Percentiles rank a stretch among this genome's conserved stretches.
Evolutionary conservation across 1,284 basidiomycete species (phyloP).

Genomic region (Sutorius eximius): DNA sequence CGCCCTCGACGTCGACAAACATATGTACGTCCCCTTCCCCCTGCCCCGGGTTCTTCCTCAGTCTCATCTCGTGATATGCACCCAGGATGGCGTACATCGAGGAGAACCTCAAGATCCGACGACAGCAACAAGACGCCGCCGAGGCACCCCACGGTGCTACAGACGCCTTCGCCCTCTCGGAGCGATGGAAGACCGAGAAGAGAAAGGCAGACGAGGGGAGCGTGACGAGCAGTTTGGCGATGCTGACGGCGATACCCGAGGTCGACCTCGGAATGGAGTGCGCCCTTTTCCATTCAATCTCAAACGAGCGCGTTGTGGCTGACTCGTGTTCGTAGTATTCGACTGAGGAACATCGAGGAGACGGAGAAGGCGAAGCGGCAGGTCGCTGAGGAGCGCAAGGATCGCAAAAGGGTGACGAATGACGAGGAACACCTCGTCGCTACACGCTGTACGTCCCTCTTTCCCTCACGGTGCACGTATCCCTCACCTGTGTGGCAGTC

Average conservation of each 20-base stretch:
- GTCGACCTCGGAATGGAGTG: conserved; percentile 98
- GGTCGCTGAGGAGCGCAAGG: conserved; percentile 73
- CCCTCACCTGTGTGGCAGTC: conserved; percentile 46
- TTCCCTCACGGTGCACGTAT: too few species aligned
- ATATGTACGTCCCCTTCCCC: conserved; percentile 67
- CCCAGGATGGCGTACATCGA: conserved; percentile 84
- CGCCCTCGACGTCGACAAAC: conserved; percentile 97
- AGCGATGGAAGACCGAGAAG: conserved; percentile 66
- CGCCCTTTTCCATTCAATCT: conserved; percentile 33
- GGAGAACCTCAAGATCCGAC: conserved; percentile 83
- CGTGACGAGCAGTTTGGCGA: conserved; percentile 88
- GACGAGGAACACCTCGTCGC: conserved; percentile 79
- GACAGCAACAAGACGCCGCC: conserved; percentile 52
- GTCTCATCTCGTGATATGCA: background rate
- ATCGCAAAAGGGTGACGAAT: conserved; percentile 51
- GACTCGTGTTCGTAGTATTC: conserved; percentile 51
- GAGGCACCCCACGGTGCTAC: conserved; percentile 52
- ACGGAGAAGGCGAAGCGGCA: conserved; percentile 93
- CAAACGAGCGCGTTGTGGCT: too few species aligned
- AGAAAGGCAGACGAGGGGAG: conserved; percentile 79
- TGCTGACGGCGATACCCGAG: conserved; percentile 96
- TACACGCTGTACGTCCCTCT: conserved; percentile 69
- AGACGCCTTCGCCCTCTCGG: conserved; percentile 81
- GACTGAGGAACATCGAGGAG: conserved; percentile 93
- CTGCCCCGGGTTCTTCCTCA: background rate